phyloP scores from a whole-genome alignment of 2,329 filamentous ascomycete genomes.

The Alternaria ethzedia region DNA sequence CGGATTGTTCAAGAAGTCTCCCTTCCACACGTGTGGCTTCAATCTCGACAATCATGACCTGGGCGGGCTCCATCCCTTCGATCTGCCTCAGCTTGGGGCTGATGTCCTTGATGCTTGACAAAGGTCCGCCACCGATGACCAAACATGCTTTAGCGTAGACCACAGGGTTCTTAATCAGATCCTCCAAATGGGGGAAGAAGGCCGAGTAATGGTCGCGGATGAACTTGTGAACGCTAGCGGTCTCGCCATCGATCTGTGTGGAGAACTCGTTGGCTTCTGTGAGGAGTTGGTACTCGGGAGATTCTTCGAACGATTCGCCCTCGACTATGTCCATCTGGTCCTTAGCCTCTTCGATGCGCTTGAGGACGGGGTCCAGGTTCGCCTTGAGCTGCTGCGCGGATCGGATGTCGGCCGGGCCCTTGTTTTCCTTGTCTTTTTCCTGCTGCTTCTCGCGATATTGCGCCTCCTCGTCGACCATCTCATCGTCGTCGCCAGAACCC shows the following conservation, averaged over 20 bases:
- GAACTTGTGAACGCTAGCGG: constrained; percentile 93
- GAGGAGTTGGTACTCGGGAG: constrained; percentile 87
- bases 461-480: constrained; percentile 67
- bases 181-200: constrained; percentile 91
- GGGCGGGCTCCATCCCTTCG: constrained; percentile 75
- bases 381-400: constrained; percentile 83
- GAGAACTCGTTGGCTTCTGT: constrained; percentile 89
- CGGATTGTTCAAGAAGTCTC: constrained; percentile 73
- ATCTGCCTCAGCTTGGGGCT: constrained; percentile 79
- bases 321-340: constrained; percentile 76
- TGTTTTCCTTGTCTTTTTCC: constrained; percentile 72
- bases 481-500: constrained; percentile 62
- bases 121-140: constrained; percentile 88
- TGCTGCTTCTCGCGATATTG: constrained; percentile 59
- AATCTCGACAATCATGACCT: constrained; percentile 93
- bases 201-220: constrained; percentile 95
- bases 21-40: constrained; percentile 92
- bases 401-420: constrained; percentile 73
- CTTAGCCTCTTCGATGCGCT: constrained; percentile 60
- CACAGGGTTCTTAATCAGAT: constrained; percentile 85
- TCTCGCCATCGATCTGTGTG: constrained; percentile 90
- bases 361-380: constrained; percentile 77
- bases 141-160: constrained; percentile 96
- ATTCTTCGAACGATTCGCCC: constrained; percentile 82
- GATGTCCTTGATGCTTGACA: constrained; percentile 84